These are phyloP conservation scores for Lentinula raphanica DNA, from an alignment of 768 basidiomycete genomes.

Conservation along the genomic window DNA sequence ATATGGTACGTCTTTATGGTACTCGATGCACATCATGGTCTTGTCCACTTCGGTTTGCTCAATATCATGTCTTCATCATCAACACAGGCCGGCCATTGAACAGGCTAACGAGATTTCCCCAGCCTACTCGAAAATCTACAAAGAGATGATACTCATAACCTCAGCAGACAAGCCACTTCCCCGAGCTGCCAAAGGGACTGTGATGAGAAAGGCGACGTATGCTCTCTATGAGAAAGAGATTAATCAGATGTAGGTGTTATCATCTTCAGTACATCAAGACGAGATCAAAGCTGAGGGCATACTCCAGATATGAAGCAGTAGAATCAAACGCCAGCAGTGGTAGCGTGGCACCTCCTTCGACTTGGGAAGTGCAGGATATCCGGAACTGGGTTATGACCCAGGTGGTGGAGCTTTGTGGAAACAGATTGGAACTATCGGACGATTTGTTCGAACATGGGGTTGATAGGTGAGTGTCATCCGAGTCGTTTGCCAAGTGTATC, in stretches of 20 bases:
- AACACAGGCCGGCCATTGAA: slow-evolving; percentile 30
- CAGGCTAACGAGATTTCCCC: slow-evolving; percentile 37
- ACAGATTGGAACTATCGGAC: slow-evolving; percentile 10
- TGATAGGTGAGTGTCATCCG: slow-evolving; percentile 15
- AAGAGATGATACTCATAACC: slow-evolving; percentile 47
- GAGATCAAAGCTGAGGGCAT: neutral
- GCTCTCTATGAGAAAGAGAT: slow-evolving; percentile 36
- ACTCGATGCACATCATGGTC: too few relatives aligned
- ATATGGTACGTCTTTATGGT: slow-evolving; percentile 26
- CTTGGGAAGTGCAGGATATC: slow-evolving; percentile 7
- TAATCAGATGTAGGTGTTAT: slow-evolving; percentile 23
- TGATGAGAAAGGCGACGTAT: slow-evolving; percentile 35
- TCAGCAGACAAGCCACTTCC: slow-evolving; percentile 34
- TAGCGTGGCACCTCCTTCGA: slow-evolving; percentile 15
- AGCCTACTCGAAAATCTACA: slow-evolving; percentile 39
- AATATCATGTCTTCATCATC: neutral
- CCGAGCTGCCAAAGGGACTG: slow-evolving; percentile 42
- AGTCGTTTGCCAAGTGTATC: too few relatives aligned
- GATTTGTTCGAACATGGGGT: slow-evolving; percentile 27
- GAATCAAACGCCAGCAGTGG: slow-evolving; percentile 18
- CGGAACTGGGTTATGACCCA: slow-evolving; percentile 18
- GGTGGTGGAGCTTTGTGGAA: slow-evolving; percentile 21
- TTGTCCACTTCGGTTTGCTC: neutral
- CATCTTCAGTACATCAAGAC: neutral
- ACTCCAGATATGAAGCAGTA: slow-evolving; percentile 22